Conservation (phyloP, 345 rosid species). For the Ceriops zippeliana region DNA sequence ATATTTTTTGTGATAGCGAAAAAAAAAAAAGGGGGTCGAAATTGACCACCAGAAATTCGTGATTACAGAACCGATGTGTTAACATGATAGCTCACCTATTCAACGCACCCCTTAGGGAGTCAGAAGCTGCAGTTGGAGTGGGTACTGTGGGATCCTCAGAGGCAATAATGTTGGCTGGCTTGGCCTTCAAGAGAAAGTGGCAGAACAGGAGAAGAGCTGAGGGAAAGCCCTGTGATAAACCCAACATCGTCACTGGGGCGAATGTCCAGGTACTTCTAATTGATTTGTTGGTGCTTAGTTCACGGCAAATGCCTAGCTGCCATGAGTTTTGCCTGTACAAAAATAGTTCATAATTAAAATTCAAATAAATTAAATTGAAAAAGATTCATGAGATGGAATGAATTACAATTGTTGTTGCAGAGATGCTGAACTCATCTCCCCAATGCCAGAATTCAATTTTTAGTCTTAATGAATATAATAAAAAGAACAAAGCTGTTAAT, state of each 20-base stretch:
- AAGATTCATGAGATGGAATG: too few relatives aligned
- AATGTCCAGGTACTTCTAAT: constrained; percentile 24
- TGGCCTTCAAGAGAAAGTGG: constrained; percentile 34
- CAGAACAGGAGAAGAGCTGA: constrained; percentile 25
- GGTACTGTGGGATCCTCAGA: constrained; percentile 35
- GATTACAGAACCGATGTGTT: constrained; percentile 29
- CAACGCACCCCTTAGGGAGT: constrained; percentile 31
- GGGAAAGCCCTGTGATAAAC: constrained; percentile 27
- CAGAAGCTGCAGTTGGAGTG: constrained; percentile 29
- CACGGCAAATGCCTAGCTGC: too few relatives aligned
- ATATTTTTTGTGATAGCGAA: too few relatives aligned
- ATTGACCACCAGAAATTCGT: neutral
- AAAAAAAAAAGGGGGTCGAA: too few relatives aligned
- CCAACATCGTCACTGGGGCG: constrained; percentile 34
- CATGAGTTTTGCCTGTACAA: too few relatives aligned
- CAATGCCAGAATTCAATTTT: too few relatives aligned
- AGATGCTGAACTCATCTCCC: too few relatives aligned
- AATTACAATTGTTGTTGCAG: too few relatives aligned
- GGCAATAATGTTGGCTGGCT: constrained; percentile 34
- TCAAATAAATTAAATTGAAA: too few relatives aligned
- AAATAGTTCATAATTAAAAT: too few relatives aligned
- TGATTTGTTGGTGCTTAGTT: neutral
- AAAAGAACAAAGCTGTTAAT: too few relatives aligned
- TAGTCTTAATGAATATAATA: too few relatives aligned
- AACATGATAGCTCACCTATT: constrained; percentile 31